phyloP scores from a whole-genome alignment of 371 early-diverging fungal genomes.

The Zopfochytrium polystomum region DNA sequence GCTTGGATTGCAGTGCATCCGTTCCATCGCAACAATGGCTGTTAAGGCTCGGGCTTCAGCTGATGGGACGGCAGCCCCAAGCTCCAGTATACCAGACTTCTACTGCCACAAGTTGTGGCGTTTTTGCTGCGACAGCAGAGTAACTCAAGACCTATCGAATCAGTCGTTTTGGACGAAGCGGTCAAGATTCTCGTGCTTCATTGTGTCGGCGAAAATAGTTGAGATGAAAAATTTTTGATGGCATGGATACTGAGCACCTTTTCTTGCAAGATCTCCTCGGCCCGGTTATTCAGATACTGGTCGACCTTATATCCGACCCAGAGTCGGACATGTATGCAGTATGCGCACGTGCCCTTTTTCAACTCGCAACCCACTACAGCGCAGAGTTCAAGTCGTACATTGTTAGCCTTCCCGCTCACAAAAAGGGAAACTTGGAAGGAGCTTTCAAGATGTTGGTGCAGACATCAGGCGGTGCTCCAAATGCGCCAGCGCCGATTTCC shows the following conservation, averaged over 20 bases:
- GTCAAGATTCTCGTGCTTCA: conserved; percentile 15
- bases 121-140: not conserved
- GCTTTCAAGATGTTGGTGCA: conserved; percentile 30
- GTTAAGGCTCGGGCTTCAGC: not conserved
- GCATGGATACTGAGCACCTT: too few relatives aligned
- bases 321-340: conserved; percentile 8
- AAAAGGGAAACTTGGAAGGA: conserved; percentile 21
- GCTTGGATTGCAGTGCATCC: not conserved
- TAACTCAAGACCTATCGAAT: too few relatives aligned
- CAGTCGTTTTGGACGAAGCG: conserved; percentile 21
- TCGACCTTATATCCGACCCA: not conserved
- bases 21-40: not conserved
- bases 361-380: conserved; percentile 34
- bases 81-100: not conserved
- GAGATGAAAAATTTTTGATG: too few relatives aligned
- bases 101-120: conserved; percentile 7
- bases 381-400: conserved; percentile 26
- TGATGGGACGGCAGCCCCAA: not conserved
- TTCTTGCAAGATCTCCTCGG: too few relatives aligned
- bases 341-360: conserved; percentile 27
- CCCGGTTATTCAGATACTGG: not conserved
- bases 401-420: conserved; percentile 16
- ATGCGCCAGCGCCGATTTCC: not conserved
- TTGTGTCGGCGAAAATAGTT: conserved; percentile 6
- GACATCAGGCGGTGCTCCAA: conserved; percentile 4